Base-by-base conservation (phyloP, 202 grass and related monocot species). In the Bolboschoenoplectus hybrid region DNA sequence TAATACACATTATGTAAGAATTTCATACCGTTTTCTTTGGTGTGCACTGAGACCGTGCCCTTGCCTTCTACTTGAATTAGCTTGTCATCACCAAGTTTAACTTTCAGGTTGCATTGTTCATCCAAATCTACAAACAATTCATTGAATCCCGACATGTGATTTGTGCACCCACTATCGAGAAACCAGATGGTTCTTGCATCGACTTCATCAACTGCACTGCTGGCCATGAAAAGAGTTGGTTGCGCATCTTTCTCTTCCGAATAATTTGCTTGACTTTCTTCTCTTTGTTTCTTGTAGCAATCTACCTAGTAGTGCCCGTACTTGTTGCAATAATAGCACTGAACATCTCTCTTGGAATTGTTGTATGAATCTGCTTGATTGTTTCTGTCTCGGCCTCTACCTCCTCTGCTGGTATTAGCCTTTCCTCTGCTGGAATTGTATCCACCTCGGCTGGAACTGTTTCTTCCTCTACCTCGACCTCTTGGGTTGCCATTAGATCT, bases 11-110 rank as follows among this genome's bases (percentile, higher is more conserved):
- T 40, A 7, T 74, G 3, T 0, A 74, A 19, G 10, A 20, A 9
- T 74, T 60, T 85, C 20, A 74, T 5, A 40, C 43, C 61, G n/a
- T n/a, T n/a, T 44, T 60, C 0, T 16, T 12, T 46, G 0, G 47
- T 62, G 1, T 62, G n/a, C 1, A 52, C 50, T 9, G 50, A 9
- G 2, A 85, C 4, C 45, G 8, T 74, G 13, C 32, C 34, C 26
- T 74, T 74, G 1, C 26, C 67, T 20, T 85, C 51, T 8, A 74
- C 51, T 63, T 85, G 83, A 14, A 74, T 32, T 3, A 13, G 4
- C 7, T 85, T 85, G 2, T 74, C 50, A 74, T 85, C 45, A 19
- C 5, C 67, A 73, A 85, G 45, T 5, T 20, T 57, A 1, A 61
- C 51, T 10, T 60, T 43, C 6, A 83, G 10, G 8, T 83, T 68